Conservation (phyloP, 768 basidiomycete genomes). For the Leucocoprinus sp. region DNA sequence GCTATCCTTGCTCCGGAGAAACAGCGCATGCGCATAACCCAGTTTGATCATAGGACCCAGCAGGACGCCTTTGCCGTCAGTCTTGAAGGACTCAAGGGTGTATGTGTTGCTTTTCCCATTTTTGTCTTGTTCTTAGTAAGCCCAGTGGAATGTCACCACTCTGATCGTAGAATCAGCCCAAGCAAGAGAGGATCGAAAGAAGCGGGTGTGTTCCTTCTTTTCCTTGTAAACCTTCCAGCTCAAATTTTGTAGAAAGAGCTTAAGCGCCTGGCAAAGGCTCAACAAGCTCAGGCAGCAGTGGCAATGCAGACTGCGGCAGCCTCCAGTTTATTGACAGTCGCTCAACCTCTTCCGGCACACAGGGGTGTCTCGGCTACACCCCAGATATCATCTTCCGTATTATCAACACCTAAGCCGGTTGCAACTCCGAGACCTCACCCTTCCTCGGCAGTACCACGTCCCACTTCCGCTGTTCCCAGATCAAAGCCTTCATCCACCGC, state of each 20-base stretch:
- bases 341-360: constrained; percentile 10
- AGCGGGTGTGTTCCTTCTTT: constrained; percentile 44
- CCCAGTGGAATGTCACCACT: constrained; percentile 59
- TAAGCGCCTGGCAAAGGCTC: constrained; percentile 57
- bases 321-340: constrained; percentile 12
- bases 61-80: constrained; percentile 68
- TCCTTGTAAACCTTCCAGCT: neutral
- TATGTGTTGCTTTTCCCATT: constrained; percentile 28
- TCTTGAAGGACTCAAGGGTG: constrained; percentile 65
- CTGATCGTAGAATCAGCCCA: constrained; percentile 63
- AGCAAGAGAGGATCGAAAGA: constrained; percentile 71
- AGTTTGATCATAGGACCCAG: constrained; percentile 60
- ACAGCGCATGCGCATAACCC: constrained; percentile 52
- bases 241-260: constrained; percentile 51
- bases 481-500: constrained; percentile 23
- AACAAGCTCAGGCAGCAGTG: constrained; percentile 18
- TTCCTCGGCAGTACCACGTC: constrained; percentile 18
- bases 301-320: constrained; percentile 2
- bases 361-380: constrained; percentile 13
- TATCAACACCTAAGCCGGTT: constrained; percentile 25
- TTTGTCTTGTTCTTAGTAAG: constrained; percentile 10
- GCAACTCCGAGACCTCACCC: constrained; percentile 28
- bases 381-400: constrained; percentile 14
- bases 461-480: constrained; percentile 19
- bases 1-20: constrained; percentile 67